Evolutionary conservation across 345 rosid species (phyloP), one percentile per base, ranked within the genome.

Genomic region (Arabidopsis suecica): DNA sequence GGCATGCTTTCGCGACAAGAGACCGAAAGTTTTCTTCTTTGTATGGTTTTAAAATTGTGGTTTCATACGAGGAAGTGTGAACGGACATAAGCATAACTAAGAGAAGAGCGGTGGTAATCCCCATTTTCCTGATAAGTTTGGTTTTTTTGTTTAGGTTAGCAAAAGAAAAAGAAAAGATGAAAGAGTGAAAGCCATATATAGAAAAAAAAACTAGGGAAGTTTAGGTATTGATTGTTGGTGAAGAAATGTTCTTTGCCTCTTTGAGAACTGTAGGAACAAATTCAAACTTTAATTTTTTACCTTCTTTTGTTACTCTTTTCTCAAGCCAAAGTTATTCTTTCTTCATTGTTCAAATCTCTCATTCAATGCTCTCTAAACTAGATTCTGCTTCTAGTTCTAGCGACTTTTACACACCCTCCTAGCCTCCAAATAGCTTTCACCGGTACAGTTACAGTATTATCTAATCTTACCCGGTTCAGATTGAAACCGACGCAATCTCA

Each of bases 1-100:
- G 28, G 70, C 97, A 94, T 40, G 84, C 93, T 61, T 68, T 82
- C 0, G 74, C 73, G 5, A 86, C 82, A 42, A 88, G 68, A 12
- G 82, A 69, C 56, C 61, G 84, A n/a, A 85, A 51, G 44, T 79
- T 66, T 1, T 81, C 76, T 41, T 72, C 79, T 68, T 83, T 58
- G 69, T 65, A 82, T 1, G 78, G 73, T 11, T 53, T 64, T 32
- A 78, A 70, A 6, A 61, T 50, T 28, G 63, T 71, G 54, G 37
- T 75, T 57, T 75, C 71, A 28, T 87, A 72, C 14, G 88, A 61
- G 3, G 72, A 68, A 48, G 77, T 81, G 58, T 74, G 22, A 38
- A 18, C 67, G 11, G 48, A 63, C 50, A 86, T 66, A 23, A 79
- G 65, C 69, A 84, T 83, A 45, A 71, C 73, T 9, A 89, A 72